A percentile compares a stretch with the other conserved stretches of the same genome.
These are phyloP conservation scores for Tylopilus sp. DNA, from an alignment of 768 basidiomycete species.

Conservation along the genomic window DNA sequence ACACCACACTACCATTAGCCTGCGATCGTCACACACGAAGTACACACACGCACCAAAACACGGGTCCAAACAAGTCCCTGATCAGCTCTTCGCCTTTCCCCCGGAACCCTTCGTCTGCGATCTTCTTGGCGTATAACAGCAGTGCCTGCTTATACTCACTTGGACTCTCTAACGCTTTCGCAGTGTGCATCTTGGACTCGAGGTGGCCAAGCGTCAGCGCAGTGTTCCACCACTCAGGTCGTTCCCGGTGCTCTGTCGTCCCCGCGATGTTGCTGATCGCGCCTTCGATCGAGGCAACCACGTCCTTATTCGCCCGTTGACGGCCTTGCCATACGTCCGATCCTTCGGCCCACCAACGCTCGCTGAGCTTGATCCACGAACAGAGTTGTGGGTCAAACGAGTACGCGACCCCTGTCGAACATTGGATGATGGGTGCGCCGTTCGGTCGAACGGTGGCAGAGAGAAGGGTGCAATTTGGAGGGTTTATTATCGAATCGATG, in stretches of 20 bases:
- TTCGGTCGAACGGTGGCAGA: constrained; percentile 71
- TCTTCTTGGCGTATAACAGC: constrained; percentile 71
- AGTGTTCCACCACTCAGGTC: constrained; percentile 77
- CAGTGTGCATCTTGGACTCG: constrained; percentile 77
- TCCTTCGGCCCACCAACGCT: constrained; percentile 82
- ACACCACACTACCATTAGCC: neutral
- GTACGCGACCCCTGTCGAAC: constrained; percentile 75
- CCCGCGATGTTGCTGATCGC: constrained; percentile 46
- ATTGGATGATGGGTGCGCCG: constrained; percentile 72
- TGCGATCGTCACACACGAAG: neutral
- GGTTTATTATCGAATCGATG: constrained; percentile 53
- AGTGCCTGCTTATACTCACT: constrained; percentile 79
- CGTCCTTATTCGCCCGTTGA: constrained; percentile 51
- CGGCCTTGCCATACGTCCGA: constrained; percentile 82
- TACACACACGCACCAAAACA: constrained; percentile 69
- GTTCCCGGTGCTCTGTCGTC: constrained; percentile 39
- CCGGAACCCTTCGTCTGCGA: constrained; percentile 87
- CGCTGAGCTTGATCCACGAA: constrained; percentile 73
- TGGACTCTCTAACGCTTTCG: constrained; percentile 74
- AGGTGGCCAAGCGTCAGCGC: constrained; percentile 87
- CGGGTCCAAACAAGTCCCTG: constrained; percentile 84
- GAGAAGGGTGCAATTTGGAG: constrained; percentile 57
- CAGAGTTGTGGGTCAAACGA: constrained; percentile 69
- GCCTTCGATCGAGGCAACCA: constrained; percentile 52
- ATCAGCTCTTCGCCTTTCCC: constrained; percentile 90